Evolutionary conservation across 1,284 basidiomycete species (phyloP).

Genomic region (Wolfiporia cocos): DNA sequence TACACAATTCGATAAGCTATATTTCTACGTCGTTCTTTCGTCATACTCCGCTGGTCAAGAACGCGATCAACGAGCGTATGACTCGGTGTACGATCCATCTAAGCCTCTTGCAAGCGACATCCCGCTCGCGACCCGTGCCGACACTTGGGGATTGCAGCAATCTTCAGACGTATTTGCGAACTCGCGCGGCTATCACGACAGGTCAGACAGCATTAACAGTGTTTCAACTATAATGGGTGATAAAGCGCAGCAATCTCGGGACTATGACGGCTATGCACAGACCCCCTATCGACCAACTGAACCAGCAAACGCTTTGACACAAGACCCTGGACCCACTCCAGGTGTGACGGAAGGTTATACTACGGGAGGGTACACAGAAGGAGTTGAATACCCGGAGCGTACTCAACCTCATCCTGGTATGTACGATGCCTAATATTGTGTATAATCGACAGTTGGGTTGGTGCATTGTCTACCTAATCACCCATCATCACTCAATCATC

Average conservation of each 20-base stretch:
- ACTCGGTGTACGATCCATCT: slow-evolving; percentile 65
- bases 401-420: slow-evolving; percentile 47
- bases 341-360: slow-evolving; percentile 21
- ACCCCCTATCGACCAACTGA: slow-evolving; percentile 21
- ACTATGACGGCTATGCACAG: slow-evolving; percentile 28
- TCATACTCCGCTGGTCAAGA: slow-evolving; percentile 74
- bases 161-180: slow-evolving; percentile 37
- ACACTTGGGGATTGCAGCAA: slow-evolving; percentile 69
- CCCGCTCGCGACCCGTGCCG: slow-evolving; percentile 55
- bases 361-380: slow-evolving; percentile 14
- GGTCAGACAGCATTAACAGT: slow-evolving; percentile 47
- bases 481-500: no score
- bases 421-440: slow-evolving; percentile 22
- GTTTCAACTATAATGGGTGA: slow-evolving; percentile 48
- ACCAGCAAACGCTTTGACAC: slow-evolving; percentile 34
- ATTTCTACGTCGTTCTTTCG: slow-evolving; percentile 64
- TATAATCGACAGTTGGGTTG: no score
- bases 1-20: slow-evolving; percentile 40
- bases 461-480: no score
- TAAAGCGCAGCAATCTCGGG: slow-evolving; percentile 41
- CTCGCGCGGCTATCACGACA: slow-evolving; percentile 20
- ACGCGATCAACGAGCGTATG: slow-evolving; percentile 76
- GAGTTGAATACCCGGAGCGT: slow-evolving; percentile 33
- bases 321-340: slow-evolving; percentile 40
- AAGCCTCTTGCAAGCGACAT: slow-evolving; percentile 59